Conservation (phyloP, 2,329 filamentous ascomycete genomes). For the Cryphonectria radicalis region DNA sequence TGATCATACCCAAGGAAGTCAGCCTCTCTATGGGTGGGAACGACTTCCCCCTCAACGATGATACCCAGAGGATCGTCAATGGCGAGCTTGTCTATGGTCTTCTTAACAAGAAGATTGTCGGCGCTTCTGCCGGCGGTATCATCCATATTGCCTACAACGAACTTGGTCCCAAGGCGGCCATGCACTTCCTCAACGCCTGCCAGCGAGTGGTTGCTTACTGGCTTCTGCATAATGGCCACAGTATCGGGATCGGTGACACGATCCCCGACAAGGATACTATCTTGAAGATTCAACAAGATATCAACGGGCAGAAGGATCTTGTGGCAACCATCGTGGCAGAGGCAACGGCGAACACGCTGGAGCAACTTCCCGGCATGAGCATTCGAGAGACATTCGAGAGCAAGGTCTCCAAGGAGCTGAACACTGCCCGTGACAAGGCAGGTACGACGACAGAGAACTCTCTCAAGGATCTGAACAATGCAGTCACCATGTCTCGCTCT, state of each 20-base stretch:
- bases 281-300: conserved; percentile 79
- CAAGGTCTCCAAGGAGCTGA: conserved; percentile 91
- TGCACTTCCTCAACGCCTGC: conserved; percentile 94
- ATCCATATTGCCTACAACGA: conserved; percentile 97
- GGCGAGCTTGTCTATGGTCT: conserved; percentile 91
- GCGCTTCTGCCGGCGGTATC: conserved; percentile 86
- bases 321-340: conserved; percentile 75
- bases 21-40: conserved; percentile 74
- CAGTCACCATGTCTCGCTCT: conserved; percentile 92
- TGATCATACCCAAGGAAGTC: conserved; percentile 86
- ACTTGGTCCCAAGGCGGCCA: conserved; percentile 80
- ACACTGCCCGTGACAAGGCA: conserved; percentile 94
- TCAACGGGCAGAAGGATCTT: conserved; percentile 79
- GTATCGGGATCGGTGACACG: conserved; percentile 97
- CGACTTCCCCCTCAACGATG: conserved; percentile 70
- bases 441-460: conserved; percentile 90
- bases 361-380: conserved; percentile 97
- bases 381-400: conserved; percentile 98
- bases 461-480: conserved; percentile 95
- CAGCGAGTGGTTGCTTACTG: conserved; percentile 97
- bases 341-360: conserved; percentile 85
- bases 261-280: conserved; percentile 89
- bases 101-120: conserved; percentile 91
- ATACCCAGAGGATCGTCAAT: conserved; percentile 79
- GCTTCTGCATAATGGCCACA: conserved; percentile 95